A percentile compares a stretch with the other conserved stretches of the same genome.
Conservation (phyloP, 1,284 basidiomycete genomes). For the Leccinum fuscescens region DNA sequence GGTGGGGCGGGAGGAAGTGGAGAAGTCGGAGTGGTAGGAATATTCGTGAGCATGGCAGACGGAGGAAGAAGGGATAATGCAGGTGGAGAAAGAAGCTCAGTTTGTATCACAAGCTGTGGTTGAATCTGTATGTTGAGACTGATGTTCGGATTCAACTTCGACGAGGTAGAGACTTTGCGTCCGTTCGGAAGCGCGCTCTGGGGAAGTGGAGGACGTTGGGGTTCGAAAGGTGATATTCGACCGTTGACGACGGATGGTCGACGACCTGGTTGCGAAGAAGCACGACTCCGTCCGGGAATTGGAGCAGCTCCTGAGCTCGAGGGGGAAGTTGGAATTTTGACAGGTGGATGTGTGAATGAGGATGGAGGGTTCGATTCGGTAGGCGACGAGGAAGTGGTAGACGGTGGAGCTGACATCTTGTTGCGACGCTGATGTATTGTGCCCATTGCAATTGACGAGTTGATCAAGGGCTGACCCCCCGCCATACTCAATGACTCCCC, state of each 20-base stretch:
- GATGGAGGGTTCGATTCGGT: constrained; percentile 53
- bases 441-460: constrained; percentile 57
- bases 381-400: constrained; percentile 52
- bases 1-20: constrained; percentile 72
- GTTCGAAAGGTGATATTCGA: constrained; percentile 45
- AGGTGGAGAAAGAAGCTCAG: constrained; percentile 46
- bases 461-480: constrained; percentile 47
- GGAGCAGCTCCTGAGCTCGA: constrained; percentile 34
- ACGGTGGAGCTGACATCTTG: constrained; percentile 59
- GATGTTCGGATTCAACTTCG: constrained; percentile 51
- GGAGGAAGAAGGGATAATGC: constrained; percentile 48
- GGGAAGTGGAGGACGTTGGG: constrained; percentile 51
- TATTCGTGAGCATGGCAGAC: constrained; percentile 47
- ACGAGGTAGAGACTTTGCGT: constrained; percentile 61
- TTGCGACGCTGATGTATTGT: constrained; percentile 68
- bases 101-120: constrained; percentile 50
- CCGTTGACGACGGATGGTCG: constrained; percentile 54
- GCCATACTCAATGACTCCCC: constrained; percentile 31
- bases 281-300: constrained; percentile 51
- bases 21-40: constrained; percentile 72
- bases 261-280: constrained; percentile 68
- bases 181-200: constrained; percentile 38
- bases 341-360: constrained; percentile 39
- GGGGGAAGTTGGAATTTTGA: constrained; percentile 44
- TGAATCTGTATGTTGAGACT: constrained; percentile 37